Evolutionary conservation across 805 yeast species (phyloP).

Genomic region (Starmerella scarabaei): DNA sequence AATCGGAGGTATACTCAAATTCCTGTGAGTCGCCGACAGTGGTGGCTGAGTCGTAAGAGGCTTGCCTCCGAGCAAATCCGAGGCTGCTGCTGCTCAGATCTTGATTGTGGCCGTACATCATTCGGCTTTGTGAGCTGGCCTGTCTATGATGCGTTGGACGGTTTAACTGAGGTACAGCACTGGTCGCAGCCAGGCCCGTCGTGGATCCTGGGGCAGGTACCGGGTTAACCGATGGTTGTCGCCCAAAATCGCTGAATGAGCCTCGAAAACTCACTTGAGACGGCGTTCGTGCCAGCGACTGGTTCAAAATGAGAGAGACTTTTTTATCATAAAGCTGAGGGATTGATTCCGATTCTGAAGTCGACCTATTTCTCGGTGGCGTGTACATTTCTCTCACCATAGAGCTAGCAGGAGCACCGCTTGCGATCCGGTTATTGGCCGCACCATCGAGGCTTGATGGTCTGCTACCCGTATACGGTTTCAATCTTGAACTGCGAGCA

Average conservation of each 20-base stretch:
- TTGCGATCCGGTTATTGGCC: neutral
- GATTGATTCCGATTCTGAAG: slow-evolving; percentile 24
- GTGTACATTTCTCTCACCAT: neutral
- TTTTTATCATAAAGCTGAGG: slow-evolving; percentile 71
- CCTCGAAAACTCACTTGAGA: slow-evolving; percentile 69
- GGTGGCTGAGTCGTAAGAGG: slow-evolving; percentile 5
- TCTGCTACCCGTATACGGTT: neutral
- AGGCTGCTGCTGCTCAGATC: neutral
- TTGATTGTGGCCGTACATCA: neutral
- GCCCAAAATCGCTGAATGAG: slow-evolving; percentile 49
- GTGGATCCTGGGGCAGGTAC: neutral
- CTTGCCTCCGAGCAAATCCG: neutral
- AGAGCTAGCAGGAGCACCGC: neutral
- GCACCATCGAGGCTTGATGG: neutral
- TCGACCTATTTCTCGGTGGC: slow-evolving; percentile 7
- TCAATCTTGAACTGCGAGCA: neutral
- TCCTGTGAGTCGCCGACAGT: slow-evolving; percentile 8
- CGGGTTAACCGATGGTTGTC: neutral
- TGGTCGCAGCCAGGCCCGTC: neutral
- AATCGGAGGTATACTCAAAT: neutral
- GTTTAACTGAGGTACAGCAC: neutral
- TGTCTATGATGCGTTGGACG: slow-evolving; percentile 6
- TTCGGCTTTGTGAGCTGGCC: slow-evolving; percentile 1
- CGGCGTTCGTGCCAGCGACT: slow-evolving; percentile 59
- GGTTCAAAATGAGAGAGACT: slow-evolving; percentile 59